phyloP scores from a whole-genome alignment of 1,284 basidiomycete genomes.

The Sutorius eximius region DNA sequence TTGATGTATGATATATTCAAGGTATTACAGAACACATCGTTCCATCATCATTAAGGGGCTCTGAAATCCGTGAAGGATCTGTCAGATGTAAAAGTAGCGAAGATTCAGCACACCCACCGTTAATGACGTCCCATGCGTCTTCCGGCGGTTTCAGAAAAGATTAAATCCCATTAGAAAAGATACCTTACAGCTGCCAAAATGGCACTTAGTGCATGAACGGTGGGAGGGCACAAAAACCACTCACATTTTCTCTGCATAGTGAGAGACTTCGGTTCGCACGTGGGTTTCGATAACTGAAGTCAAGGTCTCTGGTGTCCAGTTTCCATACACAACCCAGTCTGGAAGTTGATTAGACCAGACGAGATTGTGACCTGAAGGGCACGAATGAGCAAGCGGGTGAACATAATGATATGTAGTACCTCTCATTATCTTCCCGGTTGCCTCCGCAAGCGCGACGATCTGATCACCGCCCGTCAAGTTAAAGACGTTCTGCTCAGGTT shows the following conservation, averaged over 20 bases:
- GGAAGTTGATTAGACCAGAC: slow-evolving; percentile 23
- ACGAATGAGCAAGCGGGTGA: not conserved
- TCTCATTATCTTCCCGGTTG: slow-evolving; percentile 21
- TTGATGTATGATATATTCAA: slow-evolving; percentile 17
- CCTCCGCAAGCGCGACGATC: slow-evolving; percentile 28
- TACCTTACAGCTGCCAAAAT: slow-evolving; percentile 16
- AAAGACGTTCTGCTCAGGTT: slow-evolving; percentile 28
- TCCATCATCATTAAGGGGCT: slow-evolving; percentile 19
- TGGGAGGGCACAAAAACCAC: not conserved
- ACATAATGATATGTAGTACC: slow-evolving; percentile 7
- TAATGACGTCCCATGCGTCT: slow-evolving; percentile 28
- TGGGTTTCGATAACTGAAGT: slow-evolving; percentile 21
- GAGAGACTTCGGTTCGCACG: slow-evolving; percentile 15
- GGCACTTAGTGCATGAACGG: not conserved
- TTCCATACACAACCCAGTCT: slow-evolving; percentile 18
- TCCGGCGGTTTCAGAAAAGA: not conserved
- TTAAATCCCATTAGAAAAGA: not conserved
- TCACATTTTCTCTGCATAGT: slow-evolving; percentile 18
- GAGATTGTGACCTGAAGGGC: slow-evolving; percentile 20
- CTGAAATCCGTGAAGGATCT: slow-evolving; percentile 1
- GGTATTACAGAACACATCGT: slow-evolving; percentile 20
- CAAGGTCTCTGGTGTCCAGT: slow-evolving; percentile 17
- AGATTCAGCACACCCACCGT: slow-evolving; percentile 11
- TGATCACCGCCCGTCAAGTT: slow-evolving; percentile 28
- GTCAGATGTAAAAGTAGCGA: not conserved